Evolutionary conservation across 2,329 filamentous ascomycete species (phyloP), one percentile per base, ranked within the genome.

Genomic region (Aspergillus udagawae): DNA sequence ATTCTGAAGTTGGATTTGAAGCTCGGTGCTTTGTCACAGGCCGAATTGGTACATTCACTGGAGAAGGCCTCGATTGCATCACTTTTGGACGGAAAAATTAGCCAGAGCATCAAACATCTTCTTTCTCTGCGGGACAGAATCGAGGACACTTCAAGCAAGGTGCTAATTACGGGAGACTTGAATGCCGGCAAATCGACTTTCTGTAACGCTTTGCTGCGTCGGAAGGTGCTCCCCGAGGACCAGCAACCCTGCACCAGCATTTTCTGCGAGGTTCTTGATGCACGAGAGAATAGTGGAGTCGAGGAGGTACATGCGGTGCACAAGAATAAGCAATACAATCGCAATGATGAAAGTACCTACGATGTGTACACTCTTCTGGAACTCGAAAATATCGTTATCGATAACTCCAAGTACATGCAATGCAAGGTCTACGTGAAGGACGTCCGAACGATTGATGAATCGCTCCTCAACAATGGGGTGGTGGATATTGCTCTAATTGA

Each of bases 171-270:
- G 0, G 94, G 94, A 68, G 94, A 99, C 71, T 77, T 99, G 54
- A 99, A 99, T 70, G 93, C 94, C 8, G 94, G 94, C 70, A 99
- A 99, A 72, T 99, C 94, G 3, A 99, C 94, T 0, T 99, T 99
- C 68, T 99, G 94, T 78, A 99, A 99, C 74, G 94, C 94, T n/a
- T 80, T 99, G 2, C 77, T 99, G 44, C 88, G 94, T 59, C 86
- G 92, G 60, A 97, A 97, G 75, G 85, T 99, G 28, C 77, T 99
- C 3, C 94, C 94, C 0, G 94, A 97, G 75, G 94, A 99, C 67
- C 93, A 99, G 73, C 94, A 97, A 71, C 94, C 94, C 1, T 99
- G 94, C 75, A 99, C 94, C 1, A 94, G 91, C 75, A 96, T 99
- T 56, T 99, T 99, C 77, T 99, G 94, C 72, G 94, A 99, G 72